Percentiles rank a stretch among this genome's conserved stretches.
Conservation (phyloP, 2,329 filamentous ascomycete genomes). For the Kalaharituber pfeilii region DNA sequence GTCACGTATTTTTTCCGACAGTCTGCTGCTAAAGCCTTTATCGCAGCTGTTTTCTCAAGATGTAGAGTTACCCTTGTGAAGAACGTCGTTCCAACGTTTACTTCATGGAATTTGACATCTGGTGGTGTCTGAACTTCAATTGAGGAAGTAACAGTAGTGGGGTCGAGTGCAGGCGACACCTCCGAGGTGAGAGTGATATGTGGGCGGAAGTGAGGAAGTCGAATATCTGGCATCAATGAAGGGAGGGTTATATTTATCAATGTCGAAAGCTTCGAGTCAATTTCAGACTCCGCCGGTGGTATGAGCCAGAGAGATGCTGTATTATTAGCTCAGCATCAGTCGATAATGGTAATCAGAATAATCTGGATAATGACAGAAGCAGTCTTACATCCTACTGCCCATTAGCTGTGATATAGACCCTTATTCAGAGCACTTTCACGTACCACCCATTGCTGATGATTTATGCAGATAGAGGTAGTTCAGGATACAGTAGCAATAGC, state of each 20-base stretch:
- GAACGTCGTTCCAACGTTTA: constrained; percentile 19
- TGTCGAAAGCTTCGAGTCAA: constrained; percentile 7
- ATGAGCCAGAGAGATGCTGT: constrained; percentile 20
- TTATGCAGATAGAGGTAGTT: too few relatives aligned
- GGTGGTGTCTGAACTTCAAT: constrained; percentile 3
- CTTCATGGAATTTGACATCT: constrained; percentile 13
- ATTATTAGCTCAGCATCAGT: neutral
- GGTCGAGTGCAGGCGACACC: constrained; percentile 8
- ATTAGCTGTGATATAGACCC: too few relatives aligned
- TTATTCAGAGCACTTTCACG: too few relatives aligned
- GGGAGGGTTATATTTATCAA: constrained; percentile 19
- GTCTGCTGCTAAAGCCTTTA: constrained; percentile 14
- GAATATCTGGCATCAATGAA: constrained; percentile 12
- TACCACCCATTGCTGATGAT: neutral
- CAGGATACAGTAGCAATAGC: too few relatives aligned
- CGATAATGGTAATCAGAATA: too few relatives aligned
- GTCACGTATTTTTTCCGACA: constrained; percentile 14
- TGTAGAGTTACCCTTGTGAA: constrained; percentile 20
- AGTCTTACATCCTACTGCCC: too few relatives aligned
- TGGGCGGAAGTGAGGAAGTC: constrained; percentile 16
- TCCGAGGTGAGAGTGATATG: constrained; percentile 20
- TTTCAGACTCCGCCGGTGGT: constrained; percentile 10
- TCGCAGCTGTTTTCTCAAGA: constrained; percentile 13
- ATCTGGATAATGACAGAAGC: too few relatives aligned
- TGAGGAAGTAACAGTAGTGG: constrained; percentile 9